Evolutionary conservation across 2,329 filamentous ascomycete species (phyloP).

Genomic region (Aspergillus awamori): DNA sequence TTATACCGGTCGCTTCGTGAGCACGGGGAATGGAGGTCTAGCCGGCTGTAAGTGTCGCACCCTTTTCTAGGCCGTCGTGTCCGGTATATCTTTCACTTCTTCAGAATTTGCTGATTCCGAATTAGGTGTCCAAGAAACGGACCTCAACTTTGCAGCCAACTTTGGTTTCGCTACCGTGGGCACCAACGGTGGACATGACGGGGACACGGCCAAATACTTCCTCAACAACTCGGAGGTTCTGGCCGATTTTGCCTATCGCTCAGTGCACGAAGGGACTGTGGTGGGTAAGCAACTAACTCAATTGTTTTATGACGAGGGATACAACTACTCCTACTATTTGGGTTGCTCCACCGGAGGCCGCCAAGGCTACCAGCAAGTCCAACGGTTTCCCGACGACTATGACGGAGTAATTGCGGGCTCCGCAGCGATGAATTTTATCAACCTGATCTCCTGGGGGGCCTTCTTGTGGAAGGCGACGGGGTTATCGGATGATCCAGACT

Average conservation of each 20-base stretch:
- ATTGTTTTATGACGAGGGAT: slow-evolving; percentile 51
- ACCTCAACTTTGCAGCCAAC: slow-evolving; percentile 46
- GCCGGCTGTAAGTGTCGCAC: slow-evolving; percentile 46
- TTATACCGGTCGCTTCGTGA: slow-evolving; percentile 52
- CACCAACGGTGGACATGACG: slow-evolving; percentile 56
- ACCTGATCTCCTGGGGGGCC: slow-evolving; percentile 50
- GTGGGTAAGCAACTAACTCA: slow-evolving; percentile 53
- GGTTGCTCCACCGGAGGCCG: slow-evolving; percentile 64
- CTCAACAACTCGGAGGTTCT: slow-evolving; percentile 49
- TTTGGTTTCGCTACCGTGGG: slow-evolving; percentile 52
- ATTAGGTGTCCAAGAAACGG: slow-evolving; percentile 50
- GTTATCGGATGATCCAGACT: slow-evolving; percentile 46
- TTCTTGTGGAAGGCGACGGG: slow-evolving; percentile 49
- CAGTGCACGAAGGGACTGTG: slow-evolving; percentile 48
- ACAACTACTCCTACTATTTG: slow-evolving; percentile 46
- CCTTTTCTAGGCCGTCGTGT: neutral
- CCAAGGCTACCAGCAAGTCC: slow-evolving; percentile 59
- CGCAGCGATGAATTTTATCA: slow-evolving; percentile 53
- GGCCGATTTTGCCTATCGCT: slow-evolving; percentile 53
- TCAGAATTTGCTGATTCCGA: neutral
- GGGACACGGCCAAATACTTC: slow-evolving; percentile 51
- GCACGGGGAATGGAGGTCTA: slow-evolving; percentile 54
- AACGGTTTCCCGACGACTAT: slow-evolving; percentile 59
- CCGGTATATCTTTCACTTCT: neutral
- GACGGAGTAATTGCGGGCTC: slow-evolving; percentile 57